These are phyloP conservation scores for Microdochium trichocladiopsis DNA, from an alignment of 2,329 filamentous ascomycete species.

Conservation along the genomic window DNA sequence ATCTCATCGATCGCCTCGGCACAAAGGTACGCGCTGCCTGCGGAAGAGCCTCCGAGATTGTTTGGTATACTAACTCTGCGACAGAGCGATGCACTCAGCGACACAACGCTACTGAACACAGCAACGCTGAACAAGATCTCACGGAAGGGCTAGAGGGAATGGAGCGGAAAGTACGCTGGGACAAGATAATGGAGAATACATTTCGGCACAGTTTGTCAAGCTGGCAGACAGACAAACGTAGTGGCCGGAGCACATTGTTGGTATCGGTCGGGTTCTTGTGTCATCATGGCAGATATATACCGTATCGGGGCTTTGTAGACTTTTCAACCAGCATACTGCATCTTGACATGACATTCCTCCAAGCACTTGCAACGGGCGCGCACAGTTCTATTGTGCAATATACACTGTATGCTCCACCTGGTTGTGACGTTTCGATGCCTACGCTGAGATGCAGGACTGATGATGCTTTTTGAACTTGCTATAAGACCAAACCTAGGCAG, in stretches of 20 bases:
- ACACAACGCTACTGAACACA: conserved; percentile 73
- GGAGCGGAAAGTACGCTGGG: not conserved
- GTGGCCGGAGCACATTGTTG: too few species aligned
- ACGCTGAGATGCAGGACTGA: not conserved
- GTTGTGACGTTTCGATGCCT: not conserved
- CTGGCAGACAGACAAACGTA: too few species aligned
- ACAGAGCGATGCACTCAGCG: conserved; percentile 76
- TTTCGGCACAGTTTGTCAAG: too few species aligned
- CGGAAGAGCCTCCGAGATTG: conserved; percentile 12
- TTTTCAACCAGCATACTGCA: too few species aligned
- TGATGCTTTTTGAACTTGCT: too few species aligned
- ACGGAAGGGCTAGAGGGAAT: not conserved
- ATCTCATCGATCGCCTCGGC: conserved; percentile 66
- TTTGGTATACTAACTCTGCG: conserved; percentile 5
- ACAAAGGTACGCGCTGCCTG: conserved; percentile 54
- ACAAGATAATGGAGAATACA: not conserved
- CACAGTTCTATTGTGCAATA: not conserved
- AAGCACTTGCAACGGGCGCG: too few species aligned
- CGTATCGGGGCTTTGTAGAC: too few species aligned
- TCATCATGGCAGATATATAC: too few species aligned
- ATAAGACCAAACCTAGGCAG: too few species aligned
- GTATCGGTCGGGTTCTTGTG: too few species aligned
- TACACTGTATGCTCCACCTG: not conserved
- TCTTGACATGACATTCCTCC: too few species aligned
- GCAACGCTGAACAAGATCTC: conserved; percentile 40